phyloP scores from a whole-genome alignment of 2,329 filamentous ascomycete genomes.

The Paracoccidioides brasiliensis region DNA sequence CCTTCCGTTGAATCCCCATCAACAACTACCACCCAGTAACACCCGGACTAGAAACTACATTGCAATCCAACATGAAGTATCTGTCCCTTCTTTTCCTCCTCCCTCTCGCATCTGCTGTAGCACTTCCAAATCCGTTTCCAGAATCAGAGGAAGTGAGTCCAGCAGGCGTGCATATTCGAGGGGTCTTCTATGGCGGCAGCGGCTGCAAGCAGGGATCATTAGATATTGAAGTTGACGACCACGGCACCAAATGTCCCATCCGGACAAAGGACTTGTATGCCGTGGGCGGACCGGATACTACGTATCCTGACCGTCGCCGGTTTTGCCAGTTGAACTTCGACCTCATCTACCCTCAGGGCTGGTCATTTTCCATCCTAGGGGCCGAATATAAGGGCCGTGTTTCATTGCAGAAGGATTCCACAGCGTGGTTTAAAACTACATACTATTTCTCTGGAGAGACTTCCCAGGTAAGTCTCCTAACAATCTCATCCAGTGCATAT shows the following conservation, averaged over 20 bases:
- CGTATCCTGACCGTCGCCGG: slow-evolving; percentile 5
- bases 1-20: not conserved
- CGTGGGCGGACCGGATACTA: slow-evolving; percentile 2
- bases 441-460: slow-evolving; percentile 11
- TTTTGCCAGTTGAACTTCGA: slow-evolving; percentile 10
- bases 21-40: not conserved
- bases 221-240: slow-evolving; percentile 4
- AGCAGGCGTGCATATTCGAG: slow-evolving; percentile 2
- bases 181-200: slow-evolving; percentile 7
- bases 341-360: slow-evolving; percentile 8
- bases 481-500: not conserved
- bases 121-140: not conserved
- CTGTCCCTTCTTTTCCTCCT: not conserved
- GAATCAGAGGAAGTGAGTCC: not conserved
- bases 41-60: too few species aligned
- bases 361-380: slow-evolving; percentile 7
- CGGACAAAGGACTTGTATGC: slow-evolving; percentile 6
- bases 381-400: slow-evolving; percentile 8
- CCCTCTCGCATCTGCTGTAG: not conserved
- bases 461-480: slow-evolving; percentile 4
- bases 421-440: slow-evolving; percentile 3
- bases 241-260: slow-evolving; percentile 7
- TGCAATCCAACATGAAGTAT: not conserved
- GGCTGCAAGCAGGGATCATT: slow-evolving; percentile 7
- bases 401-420: slow-evolving; percentile 3